phyloP scores from a whole-genome alignment of 2,329 filamentous ascomycete genomes.

The Penicillium verrucosum region DNA sequence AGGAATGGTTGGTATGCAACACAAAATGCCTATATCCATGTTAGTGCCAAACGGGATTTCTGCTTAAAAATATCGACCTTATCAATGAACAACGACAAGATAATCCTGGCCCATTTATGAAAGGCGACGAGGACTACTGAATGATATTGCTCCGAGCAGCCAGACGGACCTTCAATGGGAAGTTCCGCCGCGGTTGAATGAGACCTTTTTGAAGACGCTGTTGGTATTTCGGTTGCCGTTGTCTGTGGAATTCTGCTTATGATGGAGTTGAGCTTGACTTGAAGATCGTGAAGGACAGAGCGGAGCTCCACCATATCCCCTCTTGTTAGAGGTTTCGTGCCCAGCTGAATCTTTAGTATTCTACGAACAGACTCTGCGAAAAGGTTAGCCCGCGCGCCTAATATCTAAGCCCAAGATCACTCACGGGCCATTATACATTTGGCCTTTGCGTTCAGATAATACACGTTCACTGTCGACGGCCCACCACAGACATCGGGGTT shows the following conservation, averaged over 20 bases:
- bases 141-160: slow-evolving; percentile 44
- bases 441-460: slow-evolving; percentile 44
- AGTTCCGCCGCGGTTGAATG: slow-evolving; percentile 29
- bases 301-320: slow-evolving; percentile 45
- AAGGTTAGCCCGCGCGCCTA: neutral
- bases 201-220: slow-evolving; percentile 18
- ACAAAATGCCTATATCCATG: slow-evolving; percentile 40
- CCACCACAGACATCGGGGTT: slow-evolving; percentile 40
- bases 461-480: slow-evolving; percentile 42
- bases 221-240: slow-evolving; percentile 20
- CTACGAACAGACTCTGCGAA: slow-evolving; percentile 41
- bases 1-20: slow-evolving; percentile 49
- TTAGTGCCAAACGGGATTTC: neutral
- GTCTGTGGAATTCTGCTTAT: slow-evolving; percentile 42
- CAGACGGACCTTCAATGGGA: slow-evolving; percentile 34
- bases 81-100: slow-evolving; percentile 45
- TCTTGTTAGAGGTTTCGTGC: slow-evolving; percentile 42
- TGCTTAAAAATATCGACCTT: slow-evolving; percentile 29
- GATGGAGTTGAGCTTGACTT: slow-evolving; percentile 42
- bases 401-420: slow-evolving; percentile 14
- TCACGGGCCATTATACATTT: slow-evolving; percentile 47
- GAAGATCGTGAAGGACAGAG: slow-evolving; percentile 41
- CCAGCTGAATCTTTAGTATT: slow-evolving; percentile 45
- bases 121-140: slow-evolving; percentile 43
- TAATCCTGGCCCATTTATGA: slow-evolving; percentile 48